phyloP scores from a whole-genome alignment of 2,329 filamentous ascomycete species.

The Teratosphaeria gauchensis region DNA sequence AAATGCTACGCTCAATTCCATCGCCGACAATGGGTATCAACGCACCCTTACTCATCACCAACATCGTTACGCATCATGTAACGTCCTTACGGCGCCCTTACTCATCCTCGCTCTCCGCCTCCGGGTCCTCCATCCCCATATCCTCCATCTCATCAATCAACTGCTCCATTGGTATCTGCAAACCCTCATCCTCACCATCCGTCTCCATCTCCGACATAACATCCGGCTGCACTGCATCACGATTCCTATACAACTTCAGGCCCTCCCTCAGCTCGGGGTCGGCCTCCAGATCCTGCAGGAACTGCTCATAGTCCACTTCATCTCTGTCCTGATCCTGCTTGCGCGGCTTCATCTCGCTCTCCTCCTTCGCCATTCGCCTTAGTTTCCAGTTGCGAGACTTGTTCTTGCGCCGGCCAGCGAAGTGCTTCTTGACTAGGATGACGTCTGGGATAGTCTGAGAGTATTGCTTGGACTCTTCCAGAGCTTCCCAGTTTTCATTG shows the following conservation, averaged over 20 bases:
- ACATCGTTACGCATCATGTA: too few species aligned
- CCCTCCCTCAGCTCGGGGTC: slow-evolving; percentile 79
- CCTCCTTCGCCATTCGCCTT: slow-evolving; percentile 84
- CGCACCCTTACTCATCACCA: too few species aligned
- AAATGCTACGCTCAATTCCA: too few species aligned
- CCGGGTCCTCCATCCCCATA: slow-evolving; percentile 57
- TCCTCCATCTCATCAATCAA: slow-evolving; percentile 90
- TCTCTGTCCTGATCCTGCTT: slow-evolving; percentile 80
- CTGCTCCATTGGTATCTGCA: slow-evolving; percentile 42
- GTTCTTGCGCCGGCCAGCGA: slow-evolving; percentile 71
- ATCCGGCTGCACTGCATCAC: slow-evolving; percentile 36
- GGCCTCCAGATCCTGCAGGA: slow-evolving; percentile 93
- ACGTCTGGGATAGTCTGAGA: slow-evolving; percentile 78
- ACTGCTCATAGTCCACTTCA: slow-evolving; percentile 93
- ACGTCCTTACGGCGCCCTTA: neutral
- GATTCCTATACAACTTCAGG: slow-evolving; percentile 74
- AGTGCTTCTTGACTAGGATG: slow-evolving; percentile 93
- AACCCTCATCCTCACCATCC: slow-evolving; percentile 42
- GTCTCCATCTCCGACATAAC: slow-evolving; percentile 42
- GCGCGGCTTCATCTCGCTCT: slow-evolving; percentile 75
- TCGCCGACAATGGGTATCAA: too few species aligned
- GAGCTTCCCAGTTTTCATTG: slow-evolving; percentile 70
- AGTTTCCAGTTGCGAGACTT: slow-evolving; percentile 74
- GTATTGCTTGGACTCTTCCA: slow-evolving; percentile 70
- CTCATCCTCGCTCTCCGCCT: neutral